phyloP scores from a whole-genome alignment of 257 asterid genomes.

The Solanum ossicruentum region DNA sequence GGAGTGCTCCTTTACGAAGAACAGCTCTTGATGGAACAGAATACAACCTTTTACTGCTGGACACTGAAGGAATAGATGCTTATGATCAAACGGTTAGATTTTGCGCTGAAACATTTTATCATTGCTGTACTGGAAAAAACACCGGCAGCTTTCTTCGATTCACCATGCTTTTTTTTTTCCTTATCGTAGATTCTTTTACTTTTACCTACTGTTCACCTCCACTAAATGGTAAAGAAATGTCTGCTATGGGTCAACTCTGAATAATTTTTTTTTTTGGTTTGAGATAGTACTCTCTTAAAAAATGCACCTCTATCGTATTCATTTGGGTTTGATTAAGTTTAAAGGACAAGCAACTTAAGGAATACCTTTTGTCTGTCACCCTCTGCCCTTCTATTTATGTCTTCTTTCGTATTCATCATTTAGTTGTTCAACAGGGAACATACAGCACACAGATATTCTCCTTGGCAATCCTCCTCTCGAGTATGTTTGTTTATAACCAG shows the following conservation, averaged over 20 bases:
- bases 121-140: not conserved
- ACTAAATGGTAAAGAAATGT: not conserved
- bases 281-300: not conserved
- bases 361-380: not conserved
- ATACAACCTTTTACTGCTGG: slow-evolving; percentile 83
- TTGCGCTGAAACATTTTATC: slow-evolving; percentile 1
- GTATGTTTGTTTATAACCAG: slow-evolving; percentile 98
- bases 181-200: not conserved
- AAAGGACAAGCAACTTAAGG: not conserved
- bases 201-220: not conserved
- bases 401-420: not conserved
- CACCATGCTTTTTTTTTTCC: not conserved
- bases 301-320: not conserved
- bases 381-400: not conserved
- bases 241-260: not conserved
- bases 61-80: slow-evolving; percentile 96
- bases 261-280: not conserved
- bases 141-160: not conserved
- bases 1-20: slow-evolving; percentile 88
- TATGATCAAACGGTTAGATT: slow-evolving; percentile 94
- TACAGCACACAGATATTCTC: slow-evolving; percentile 96
- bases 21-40: slow-evolving; percentile 97
- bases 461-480: slow-evolving; percentile 88
- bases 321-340: not conserved
- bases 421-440: slow-evolving; percentile 64